phyloP scores from a whole-genome alignment of 2,329 filamentous ascomycete genomes.

The Aspergillus amoenus region DNA sequence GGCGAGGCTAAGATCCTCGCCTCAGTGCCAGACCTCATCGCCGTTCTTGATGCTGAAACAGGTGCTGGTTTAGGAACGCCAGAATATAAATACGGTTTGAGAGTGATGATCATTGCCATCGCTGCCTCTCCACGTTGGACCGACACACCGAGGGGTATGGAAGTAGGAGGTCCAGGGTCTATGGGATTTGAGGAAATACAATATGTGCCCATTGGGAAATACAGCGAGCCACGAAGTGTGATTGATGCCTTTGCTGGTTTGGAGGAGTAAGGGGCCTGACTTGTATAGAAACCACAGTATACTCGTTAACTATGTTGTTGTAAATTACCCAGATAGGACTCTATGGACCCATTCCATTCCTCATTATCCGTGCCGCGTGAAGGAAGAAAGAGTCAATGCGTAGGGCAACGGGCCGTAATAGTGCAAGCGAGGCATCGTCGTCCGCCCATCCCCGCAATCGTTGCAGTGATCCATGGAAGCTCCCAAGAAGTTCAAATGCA shows the following conservation, averaged over 20 bases:
- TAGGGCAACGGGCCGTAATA: constrained; percentile 23
- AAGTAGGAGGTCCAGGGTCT: constrained; percentile 39
- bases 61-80: constrained; percentile 58
- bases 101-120: constrained; percentile 52
- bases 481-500: constrained; percentile 23
- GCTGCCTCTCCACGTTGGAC: constrained; percentile 53
- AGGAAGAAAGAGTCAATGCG: constrained; percentile 29
- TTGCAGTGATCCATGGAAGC: constrained; percentile 24
- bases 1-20: constrained; percentile 42
- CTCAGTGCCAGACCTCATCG: constrained; percentile 58
- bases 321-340: neutral
- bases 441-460: constrained; percentile 16
- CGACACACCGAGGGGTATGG: constrained; percentile 36
- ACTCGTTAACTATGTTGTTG: neutral
- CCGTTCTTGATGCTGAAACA: constrained; percentile 56
- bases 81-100: constrained; percentile 56
- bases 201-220: constrained; percentile 22
- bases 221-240: constrained; percentile 23
- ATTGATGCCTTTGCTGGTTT: constrained; percentile 20
- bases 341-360: neutral
- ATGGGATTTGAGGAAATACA: constrained; percentile 22
- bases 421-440: constrained; percentile 18
- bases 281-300: neutral
- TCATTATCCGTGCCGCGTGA: constrained; percentile 5
- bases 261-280: too few relatives aligned